Evolutionary conservation across 805 yeast genomes (phyloP).

Genomic region (Lipomyces yamanashiensis): DNA sequence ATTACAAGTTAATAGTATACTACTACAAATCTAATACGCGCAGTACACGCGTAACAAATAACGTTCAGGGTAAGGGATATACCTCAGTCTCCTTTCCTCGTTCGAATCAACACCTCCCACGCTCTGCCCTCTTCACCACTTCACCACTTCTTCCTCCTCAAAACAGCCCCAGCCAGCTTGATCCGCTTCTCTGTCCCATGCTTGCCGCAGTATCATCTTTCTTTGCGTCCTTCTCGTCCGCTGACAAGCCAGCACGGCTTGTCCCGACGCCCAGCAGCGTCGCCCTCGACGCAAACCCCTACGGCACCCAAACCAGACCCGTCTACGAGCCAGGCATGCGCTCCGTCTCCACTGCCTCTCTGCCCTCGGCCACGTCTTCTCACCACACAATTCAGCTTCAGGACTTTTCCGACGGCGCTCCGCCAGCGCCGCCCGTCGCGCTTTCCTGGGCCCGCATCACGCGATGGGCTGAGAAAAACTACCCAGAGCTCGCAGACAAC

Average conservation of each 20-base stretch:
- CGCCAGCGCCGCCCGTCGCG: constrained; percentile 62
- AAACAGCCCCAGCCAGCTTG: background rate
- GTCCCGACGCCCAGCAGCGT: constrained; percentile 11
- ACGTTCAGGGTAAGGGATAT: constrained; percentile 4
- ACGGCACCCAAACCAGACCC: constrained; percentile 17
- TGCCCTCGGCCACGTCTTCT: constrained; percentile 17
- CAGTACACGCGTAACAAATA: background rate
- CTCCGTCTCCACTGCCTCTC: constrained; percentile 27
- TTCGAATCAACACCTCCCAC: background rate
- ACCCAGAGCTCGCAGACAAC: constrained; percentile 80
- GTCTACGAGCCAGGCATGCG: constrained; percentile 36
- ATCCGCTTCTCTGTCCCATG: background rate
- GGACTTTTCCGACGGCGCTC: constrained; percentile 62
- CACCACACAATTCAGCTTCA: constrained; percentile 44
- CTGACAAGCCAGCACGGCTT: constrained; percentile 7
- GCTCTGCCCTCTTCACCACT: background rate
- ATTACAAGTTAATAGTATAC: no score
- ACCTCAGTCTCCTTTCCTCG: background rate
- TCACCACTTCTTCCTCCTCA: background rate
- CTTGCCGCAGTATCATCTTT: constrained; percentile 12
- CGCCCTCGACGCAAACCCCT: constrained; percentile 15
- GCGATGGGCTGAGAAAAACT: constrained; percentile 76
- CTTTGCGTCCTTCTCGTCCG: constrained; percentile 10
- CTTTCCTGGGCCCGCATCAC: constrained; percentile 89
- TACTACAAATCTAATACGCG: background rate